Evolutionary conservation across 2,329 filamentous ascomycete species (phyloP), one percentile per base, ranked within the genome.

Genomic region (Penicillium sclerotiorum): DNA sequence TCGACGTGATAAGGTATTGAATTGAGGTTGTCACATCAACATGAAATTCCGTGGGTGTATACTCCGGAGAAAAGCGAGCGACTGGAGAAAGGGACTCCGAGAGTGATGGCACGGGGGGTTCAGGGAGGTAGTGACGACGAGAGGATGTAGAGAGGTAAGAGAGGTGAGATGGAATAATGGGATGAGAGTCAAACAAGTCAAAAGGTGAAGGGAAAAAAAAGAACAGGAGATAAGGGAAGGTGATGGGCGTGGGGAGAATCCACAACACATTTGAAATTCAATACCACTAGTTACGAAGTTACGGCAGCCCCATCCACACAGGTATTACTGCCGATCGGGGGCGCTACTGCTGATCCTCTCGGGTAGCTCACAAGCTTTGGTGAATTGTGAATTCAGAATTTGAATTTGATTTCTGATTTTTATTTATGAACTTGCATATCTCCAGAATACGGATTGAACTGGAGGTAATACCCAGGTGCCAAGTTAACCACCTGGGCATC

Each of bases 11-110:
- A 25, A n/a, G 22, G n/a, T 8, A 28, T 8, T 13, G 17, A 36
- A 38, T 17, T 20, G 23, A 18, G 27, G 27, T 44, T 42, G 52
- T 40, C 41, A 37, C 27, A 45, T 50, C 52, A 55, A 55, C 47
- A 52, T 47, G 32, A 38, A 30, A 28, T 39, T 37, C 44, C 35
- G 18, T 32, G 28, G 37, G 22, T 32, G 52, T 52, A 45, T 46
- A 50, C 49, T 53, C 49, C 47, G 52, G 42, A 48, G 21, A 47
- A 39, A 46, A 56, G 56, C 54, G 56, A 59, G 51, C 49, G 56
- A 52, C 51, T 46, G 54, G 50, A 52, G 53, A 22, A 20, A 25
- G 22, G 32, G 43, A 39, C 44, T 45, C 36, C 43, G 18, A 33
- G 27, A 25, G 27, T 12, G 33, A 25, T 15, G 22, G 27, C 13